A percentile compares a stretch with the other conserved stretches of the same genome.
phyloP scores from a whole-genome alignment of 163 green algal genomes.

The Chloromonas sp. region DNA sequence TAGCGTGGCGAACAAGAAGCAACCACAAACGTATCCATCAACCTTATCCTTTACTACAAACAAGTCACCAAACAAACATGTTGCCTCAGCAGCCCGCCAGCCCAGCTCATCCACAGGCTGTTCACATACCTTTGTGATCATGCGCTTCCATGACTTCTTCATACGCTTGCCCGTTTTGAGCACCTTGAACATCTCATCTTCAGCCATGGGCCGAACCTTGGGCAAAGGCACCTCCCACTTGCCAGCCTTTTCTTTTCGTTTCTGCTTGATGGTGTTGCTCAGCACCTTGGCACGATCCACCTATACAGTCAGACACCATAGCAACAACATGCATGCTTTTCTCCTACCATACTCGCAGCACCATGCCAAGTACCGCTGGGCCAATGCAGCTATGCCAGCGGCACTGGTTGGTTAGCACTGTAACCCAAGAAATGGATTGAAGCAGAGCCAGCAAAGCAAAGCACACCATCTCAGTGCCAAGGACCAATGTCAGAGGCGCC shows the following conservation, averaged over 20 bases:
- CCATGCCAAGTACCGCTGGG: no score
- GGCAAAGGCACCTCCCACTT: constrained; percentile 99
- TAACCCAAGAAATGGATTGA: not conserved
- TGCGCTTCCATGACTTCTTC: constrained; percentile 98
- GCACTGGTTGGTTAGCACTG: not conserved
- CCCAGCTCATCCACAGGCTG: no score
- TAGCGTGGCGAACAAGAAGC: no score
- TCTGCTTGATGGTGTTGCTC: constrained; percentile 99
- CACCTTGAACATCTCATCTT: constrained; percentile 98
- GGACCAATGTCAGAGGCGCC: no score
- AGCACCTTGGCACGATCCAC: constrained; percentile 94
- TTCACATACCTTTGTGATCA: constrained; percentile 91
- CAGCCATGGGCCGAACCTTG: constrained; percentile 94
- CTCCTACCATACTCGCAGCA: not conserved
- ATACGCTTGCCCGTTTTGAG: constrained; percentile 90
- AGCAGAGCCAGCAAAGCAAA: not conserved
- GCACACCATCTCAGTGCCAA: no score
- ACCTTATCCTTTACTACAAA: no score
- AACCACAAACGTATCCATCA: no score
- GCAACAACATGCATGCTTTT: not conserved
- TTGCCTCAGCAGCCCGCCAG: no score
- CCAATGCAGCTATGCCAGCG: no score
- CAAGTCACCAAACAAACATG: no score
- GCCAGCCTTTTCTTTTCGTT: constrained; percentile 98
- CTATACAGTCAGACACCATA: constrained; percentile 25